A percentile compares a stretch with the other conserved stretches of the same genome.
Evolutionary conservation across 2,329 filamentous ascomycete genomes (phyloP).

Genomic region (Cyanodermella asteris): DNA sequence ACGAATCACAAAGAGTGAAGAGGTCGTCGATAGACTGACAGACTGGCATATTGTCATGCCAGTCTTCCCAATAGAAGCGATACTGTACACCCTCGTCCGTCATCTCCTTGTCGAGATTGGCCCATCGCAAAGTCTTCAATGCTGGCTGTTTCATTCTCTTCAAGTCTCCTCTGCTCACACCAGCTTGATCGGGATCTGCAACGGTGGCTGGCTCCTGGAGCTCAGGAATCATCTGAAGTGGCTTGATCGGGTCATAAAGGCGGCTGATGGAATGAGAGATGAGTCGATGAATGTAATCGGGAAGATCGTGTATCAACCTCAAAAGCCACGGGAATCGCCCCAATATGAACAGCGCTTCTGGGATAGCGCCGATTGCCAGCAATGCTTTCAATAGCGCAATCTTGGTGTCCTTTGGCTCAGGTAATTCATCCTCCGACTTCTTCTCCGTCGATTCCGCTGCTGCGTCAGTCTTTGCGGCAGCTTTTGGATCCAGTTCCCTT

Average conservation of each 20-base stretch:
- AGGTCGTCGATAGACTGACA: constrained; percentile 83
- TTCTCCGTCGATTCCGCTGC: constrained; percentile 20
- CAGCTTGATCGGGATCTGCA: constrained; percentile 39
- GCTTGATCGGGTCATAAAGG: constrained; percentile 36
- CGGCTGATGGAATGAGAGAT: constrained; percentile 62
- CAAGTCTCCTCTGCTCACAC: constrained; percentile 46
- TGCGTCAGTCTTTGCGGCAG: constrained; percentile 17
- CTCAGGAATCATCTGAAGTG: constrained; percentile 19
- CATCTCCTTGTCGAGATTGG: constrained; percentile 57
- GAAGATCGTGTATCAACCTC: constrained; percentile 62
- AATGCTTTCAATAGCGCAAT: constrained; percentile 63
- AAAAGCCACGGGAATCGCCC: constrained; percentile 84
- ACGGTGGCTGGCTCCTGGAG: constrained; percentile 28
- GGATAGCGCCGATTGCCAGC: constrained; percentile 74
- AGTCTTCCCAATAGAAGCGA: constrained; percentile 93
- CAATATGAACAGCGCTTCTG: constrained; percentile 78
- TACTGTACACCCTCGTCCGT: constrained; percentile 56
- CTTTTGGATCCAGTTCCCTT: constrained; percentile 19
- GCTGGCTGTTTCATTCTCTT: constrained; percentile 35
- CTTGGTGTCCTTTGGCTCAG: constrained; percentile 73
- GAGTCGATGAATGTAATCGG: constrained; percentile 65
- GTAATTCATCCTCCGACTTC: constrained; percentile 29
- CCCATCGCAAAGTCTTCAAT: constrained; percentile 60
- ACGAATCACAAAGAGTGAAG: constrained; percentile 62
- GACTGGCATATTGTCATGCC: constrained; percentile 78